A percentile compares a stretch with the other conserved stretches of the same genome.
Evolutionary conservation across 495 filamentous ascomycete genomes (phyloP).

Genomic region (Daldinia loculata): DNA sequence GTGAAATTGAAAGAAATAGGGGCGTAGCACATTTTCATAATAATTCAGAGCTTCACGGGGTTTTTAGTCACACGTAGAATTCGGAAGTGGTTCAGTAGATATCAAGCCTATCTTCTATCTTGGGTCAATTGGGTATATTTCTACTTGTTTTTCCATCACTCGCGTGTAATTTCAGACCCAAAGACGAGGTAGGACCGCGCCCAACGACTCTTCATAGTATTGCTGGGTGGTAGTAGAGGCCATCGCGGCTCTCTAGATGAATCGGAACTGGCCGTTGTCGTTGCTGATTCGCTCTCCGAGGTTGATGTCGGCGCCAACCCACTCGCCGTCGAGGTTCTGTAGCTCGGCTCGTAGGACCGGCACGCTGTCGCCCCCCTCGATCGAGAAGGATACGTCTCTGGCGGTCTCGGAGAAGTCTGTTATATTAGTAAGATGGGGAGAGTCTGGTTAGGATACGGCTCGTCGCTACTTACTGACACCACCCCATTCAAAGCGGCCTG

Average conservation of each 20-base stretch:
- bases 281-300: slow-evolving; percentile 10
- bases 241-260: background rate
- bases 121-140: background rate
- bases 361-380: slow-evolving; percentile 3
- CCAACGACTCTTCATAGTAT: background rate
- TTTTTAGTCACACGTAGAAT: background rate
- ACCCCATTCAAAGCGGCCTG: slow-evolving; percentile 4
- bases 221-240: background rate
- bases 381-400: background rate
- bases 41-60: background rate
- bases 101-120: background rate
- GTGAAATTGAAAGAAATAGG: background rate
- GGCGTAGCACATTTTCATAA: background rate
- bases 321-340: slow-evolving; percentile 9
- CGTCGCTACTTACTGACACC: slow-evolving; percentile 8
- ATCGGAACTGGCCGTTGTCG: slow-evolving; percentile 6
- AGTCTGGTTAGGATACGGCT: background rate
- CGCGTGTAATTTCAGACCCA: background rate
- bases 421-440: background rate
- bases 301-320: slow-evolving; percentile 5
- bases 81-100: background rate
- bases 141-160: background rate
- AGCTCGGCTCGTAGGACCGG: slow-evolving; percentile 8
- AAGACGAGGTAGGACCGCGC: background rate
- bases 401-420: slow-evolving; percentile 10